Conservation (phyloP, 176 grass and related monocot genomes). For the Eragrostis curvula region DNA sequence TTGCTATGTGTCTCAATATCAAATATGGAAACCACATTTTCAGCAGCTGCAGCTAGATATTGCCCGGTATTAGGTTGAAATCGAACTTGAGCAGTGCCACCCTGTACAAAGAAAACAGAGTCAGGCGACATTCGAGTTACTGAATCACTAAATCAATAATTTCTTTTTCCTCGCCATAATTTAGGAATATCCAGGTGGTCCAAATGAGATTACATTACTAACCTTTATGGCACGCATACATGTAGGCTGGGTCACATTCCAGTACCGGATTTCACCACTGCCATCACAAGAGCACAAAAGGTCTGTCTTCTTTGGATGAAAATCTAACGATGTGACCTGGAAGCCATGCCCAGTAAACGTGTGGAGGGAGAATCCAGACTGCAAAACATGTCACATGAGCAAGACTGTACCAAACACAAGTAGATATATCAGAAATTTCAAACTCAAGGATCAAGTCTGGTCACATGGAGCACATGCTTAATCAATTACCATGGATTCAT, state of each 20-base stretch:
- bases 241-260: constrained; percentile 56
- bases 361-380: constrained; percentile 81
- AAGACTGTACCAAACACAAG: constrained; percentile 7
- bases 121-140: neutral
- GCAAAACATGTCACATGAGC: constrained; percentile 49
- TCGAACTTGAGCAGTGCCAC: constrained; percentile 87
- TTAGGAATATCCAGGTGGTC: constrained; percentile 1
- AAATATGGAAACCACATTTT: constrained; percentile 78
- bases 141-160: constrained; percentile 1
- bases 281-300: constrained; percentile 94
- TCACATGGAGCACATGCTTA: neutral
- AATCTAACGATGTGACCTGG: constrained; percentile 91
- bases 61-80: constrained; percentile 89
- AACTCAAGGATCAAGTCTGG: constrained; percentile 12
- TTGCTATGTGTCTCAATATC: constrained; percentile 80
- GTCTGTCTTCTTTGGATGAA: constrained; percentile 97
- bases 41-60: constrained; percentile 79
- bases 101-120: constrained; percentile 53
- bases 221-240: constrained; percentile 69
- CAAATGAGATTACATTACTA: constrained; percentile 27
- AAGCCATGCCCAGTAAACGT: constrained; percentile 66
- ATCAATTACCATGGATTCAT: constrained; percentile 7
- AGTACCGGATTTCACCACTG: constrained; percentile 88
- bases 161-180: neutral
- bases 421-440: constrained; percentile 1